These are phyloP conservation scores for Paraglomus occultum DNA, from an alignment of 192 early-diverging fungal genomes.

Conservation along the genomic window DNA sequence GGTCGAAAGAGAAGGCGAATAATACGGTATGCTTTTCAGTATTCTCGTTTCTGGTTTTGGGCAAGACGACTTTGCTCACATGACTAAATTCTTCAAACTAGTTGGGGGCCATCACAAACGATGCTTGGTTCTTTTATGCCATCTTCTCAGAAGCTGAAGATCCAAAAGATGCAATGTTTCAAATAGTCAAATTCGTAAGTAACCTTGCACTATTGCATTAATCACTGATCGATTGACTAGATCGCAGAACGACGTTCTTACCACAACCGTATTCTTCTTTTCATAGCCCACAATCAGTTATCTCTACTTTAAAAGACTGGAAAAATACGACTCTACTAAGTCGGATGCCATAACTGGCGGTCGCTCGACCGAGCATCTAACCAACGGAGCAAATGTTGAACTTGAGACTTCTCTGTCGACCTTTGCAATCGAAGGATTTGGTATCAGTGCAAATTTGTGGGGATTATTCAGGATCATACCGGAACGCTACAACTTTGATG, in stretches of 20 bases:
- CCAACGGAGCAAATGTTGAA: not conserved
- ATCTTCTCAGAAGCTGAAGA: conserved; percentile 14
- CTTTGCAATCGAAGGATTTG: conserved; percentile 15
- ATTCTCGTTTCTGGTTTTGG: not conserved
- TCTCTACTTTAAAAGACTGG: conserved; percentile 15
- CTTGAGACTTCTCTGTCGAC: conserved; percentile 10
- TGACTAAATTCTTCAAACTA: not conserved
- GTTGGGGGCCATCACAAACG: conserved; percentile 14
- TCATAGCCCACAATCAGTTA: conserved; percentile 24
- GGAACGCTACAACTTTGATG: not conserved
- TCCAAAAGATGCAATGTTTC: conserved; percentile 15
- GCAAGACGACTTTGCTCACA: not conserved
- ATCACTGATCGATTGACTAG: not conserved
- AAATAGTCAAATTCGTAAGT: conserved; percentile 30
- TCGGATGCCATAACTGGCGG: conserved; percentile 14
- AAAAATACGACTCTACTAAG: not conserved
- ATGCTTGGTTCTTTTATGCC: conserved; percentile 17
- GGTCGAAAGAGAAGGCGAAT: conserved; percentile 4
- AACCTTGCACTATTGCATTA: not conserved
- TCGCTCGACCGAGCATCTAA: not conserved
- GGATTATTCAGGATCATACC: conserved; percentile 24
- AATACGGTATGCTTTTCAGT: conserved; percentile 18
- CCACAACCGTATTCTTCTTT: not conserved
- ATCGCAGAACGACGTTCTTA: not conserved
- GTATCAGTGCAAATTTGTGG: conserved; percentile 13